Percentiles rank a stretch among this genome's conserved stretches.
Conservation (phyloP, 2,329 filamentous ascomycete species). For the Talaromyces sp. region DNA sequence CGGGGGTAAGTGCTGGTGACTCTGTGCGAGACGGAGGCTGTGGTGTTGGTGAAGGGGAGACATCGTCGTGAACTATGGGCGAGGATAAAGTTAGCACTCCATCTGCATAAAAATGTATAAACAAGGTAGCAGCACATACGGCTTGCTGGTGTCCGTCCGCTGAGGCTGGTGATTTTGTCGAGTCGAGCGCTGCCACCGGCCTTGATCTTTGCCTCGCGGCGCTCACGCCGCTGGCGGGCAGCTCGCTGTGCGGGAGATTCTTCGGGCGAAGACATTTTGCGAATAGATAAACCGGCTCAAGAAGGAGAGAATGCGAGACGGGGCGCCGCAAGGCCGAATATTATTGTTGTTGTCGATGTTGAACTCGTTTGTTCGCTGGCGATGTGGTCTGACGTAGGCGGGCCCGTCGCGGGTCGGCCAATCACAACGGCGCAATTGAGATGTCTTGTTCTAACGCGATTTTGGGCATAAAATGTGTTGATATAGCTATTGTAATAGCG, state of each 20-base stretch:
- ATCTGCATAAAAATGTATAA: slow-evolving; percentile 1
- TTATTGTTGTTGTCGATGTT: neutral
- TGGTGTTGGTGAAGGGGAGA: slow-evolving; percentile 1
- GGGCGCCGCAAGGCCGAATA: neutral
- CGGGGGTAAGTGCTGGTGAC: slow-evolving; percentile 24
- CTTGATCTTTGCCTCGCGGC: slow-evolving; percentile 58
- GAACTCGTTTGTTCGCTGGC: neutral
- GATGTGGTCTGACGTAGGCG: neutral
- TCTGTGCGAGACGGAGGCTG: slow-evolving; percentile 12
- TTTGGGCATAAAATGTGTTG: too few relatives aligned
- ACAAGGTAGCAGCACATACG: slow-evolving; percentile 18
- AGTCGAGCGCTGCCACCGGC: slow-evolving; percentile 54
- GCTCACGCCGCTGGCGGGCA: slow-evolving; percentile 58
- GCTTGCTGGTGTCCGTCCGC: slow-evolving; percentile 45
- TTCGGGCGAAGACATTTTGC: slow-evolving; percentile 30
- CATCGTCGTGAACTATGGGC: slow-evolving; percentile 4
- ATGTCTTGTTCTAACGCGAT: neutral
- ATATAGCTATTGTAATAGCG: too few relatives aligned
- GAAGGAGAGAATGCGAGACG: neutral
- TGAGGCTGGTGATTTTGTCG: slow-evolving; percentile 57
- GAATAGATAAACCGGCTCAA: neutral
- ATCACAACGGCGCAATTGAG: neutral
- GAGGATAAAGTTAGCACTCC: neutral
- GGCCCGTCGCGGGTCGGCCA: neutral
- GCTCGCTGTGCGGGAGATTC: slow-evolving; percentile 46